Evolutionary conservation across 768 basidiomycete genomes (phyloP).

Genomic region (Terana coerulea): DNA sequence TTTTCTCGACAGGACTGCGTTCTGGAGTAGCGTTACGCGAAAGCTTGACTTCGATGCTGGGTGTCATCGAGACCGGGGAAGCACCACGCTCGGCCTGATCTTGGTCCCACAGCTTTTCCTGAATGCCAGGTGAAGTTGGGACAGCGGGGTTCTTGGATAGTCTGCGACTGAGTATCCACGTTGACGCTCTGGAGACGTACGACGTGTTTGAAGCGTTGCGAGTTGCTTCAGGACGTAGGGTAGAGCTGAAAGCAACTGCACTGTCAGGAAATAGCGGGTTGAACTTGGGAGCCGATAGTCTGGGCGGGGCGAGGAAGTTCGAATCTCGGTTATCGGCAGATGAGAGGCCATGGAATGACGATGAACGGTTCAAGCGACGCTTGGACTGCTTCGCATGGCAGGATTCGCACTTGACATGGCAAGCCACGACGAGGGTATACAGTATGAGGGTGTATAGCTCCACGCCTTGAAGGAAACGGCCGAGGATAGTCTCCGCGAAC

Average conservation of each 20-base stretch:
- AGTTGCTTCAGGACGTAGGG: too few relatives aligned
- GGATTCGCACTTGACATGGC: slow-evolving; percentile 26
- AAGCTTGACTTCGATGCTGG: neutral
- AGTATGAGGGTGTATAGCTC: slow-evolving; percentile 61
- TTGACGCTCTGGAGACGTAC: too few relatives aligned
- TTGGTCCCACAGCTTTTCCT: slow-evolving; percentile 30
- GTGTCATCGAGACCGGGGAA: slow-evolving; percentile 11
- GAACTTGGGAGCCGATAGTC: slow-evolving; percentile 7
- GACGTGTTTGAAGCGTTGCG: too few relatives aligned
- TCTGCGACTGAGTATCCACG: slow-evolving; percentile 38
- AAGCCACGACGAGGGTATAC: slow-evolving; percentile 48
- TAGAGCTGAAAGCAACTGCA: too few relatives aligned
- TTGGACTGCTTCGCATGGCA: slow-evolving; percentile 7
- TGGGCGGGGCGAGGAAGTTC: slow-evolving; percentile 9
- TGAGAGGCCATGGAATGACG: slow-evolving; percentile 24
- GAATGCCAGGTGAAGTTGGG: slow-evolving; percentile 23
- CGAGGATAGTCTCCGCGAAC: slow-evolving; percentile 66
- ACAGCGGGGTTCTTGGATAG: slow-evolving; percentile 22
- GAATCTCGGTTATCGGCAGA: neutral
- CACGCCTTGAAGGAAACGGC: slow-evolving; percentile 61
- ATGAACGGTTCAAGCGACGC: slow-evolving; percentile 14
- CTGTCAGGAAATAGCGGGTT: neutral
- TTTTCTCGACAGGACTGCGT: neutral
- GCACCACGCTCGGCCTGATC: slow-evolving; percentile 29
- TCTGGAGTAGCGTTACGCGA: neutral